A percentile compares a stretch with the other conserved stretches of the same genome.
phyloP scores from a whole-genome alignment of 106 monocot genomes.

The Cymbidium sinense region DNA sequence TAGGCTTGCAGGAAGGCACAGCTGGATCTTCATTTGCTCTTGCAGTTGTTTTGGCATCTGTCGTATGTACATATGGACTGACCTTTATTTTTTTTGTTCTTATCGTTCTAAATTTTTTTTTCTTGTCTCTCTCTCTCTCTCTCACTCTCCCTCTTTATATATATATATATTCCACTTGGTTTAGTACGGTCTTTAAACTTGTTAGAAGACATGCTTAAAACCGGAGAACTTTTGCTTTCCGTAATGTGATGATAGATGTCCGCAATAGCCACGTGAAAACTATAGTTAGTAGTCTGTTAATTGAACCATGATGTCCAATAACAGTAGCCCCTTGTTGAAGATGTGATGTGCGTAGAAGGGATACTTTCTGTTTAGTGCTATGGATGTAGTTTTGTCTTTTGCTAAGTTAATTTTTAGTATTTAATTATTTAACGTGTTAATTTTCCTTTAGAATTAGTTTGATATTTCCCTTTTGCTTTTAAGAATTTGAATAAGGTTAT shows the following conservation, averaged over 20 bases:
- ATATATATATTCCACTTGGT: neutral
- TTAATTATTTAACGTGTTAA: neutral
- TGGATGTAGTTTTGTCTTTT: neutral
- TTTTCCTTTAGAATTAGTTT: neutral
- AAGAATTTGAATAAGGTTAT: neutral
- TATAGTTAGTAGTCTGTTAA: too few relatives aligned
- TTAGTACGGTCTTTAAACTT: neutral
- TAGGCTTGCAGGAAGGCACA: conserved; percentile 64
- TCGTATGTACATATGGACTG: conserved; percentile 45
- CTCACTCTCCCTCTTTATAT: too few relatives aligned
- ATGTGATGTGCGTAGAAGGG: neutral
- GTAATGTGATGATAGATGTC: neutral
- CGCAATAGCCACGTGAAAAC: too few relatives aligned
- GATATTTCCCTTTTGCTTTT: neutral
- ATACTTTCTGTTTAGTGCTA: neutral
- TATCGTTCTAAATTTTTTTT: neutral
- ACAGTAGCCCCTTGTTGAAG: neutral
- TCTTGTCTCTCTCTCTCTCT: too few relatives aligned
- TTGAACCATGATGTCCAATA: neutral
- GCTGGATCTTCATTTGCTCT: conserved; percentile 68
- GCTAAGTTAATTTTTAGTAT: neutral
- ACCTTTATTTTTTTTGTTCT: conserved; percentile 1
- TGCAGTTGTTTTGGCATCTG: conserved; percentile 50
- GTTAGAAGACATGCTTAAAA: neutral
- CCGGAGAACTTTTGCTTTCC: neutral